phyloP scores from a whole-genome alignment of 495 filamentous ascomycete species.

The Xylaria flabelliformis region DNA sequence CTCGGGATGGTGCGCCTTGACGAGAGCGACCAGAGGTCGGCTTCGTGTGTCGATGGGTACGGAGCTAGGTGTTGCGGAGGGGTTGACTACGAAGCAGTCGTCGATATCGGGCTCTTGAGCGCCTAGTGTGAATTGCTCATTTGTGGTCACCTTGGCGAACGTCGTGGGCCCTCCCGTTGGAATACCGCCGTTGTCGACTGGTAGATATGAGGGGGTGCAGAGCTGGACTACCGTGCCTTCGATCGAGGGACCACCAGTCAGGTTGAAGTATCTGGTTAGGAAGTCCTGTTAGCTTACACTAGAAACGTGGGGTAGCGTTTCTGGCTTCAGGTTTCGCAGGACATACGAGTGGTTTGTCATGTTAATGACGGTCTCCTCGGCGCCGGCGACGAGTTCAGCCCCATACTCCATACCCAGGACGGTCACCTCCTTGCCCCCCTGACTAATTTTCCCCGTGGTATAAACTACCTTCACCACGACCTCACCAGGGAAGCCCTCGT shows the following conservation, averaged over 20 bases:
- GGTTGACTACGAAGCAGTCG: constrained; percentile 83
- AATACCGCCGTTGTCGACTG: constrained; percentile 72
- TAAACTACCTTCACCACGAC: constrained; percentile 83
- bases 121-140: constrained; percentile 72
- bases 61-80: constrained; percentile 47
- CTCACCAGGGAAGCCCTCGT: constrained; percentile 86
- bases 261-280: constrained; percentile 84
- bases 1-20: constrained; percentile 70
- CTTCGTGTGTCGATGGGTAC: constrained; percentile 80
- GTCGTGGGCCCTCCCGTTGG: constrained; percentile 63
- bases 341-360: constrained; percentile 93
- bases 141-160: constrained; percentile 66
- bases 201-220: constrained; percentile 73
- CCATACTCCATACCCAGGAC: constrained; percentile 88
- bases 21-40: constrained; percentile 66
- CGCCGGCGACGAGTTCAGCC: constrained; percentile 76
- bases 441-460: constrained; percentile 68
- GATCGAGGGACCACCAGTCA: constrained; percentile 70
- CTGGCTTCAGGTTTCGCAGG: background rate
- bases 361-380: constrained; percentile 85
- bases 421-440: constrained; percentile 63
- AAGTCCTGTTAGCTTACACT: constrained; percentile 20
- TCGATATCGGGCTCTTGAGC: constrained; percentile 76
- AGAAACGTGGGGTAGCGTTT: background rate
- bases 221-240: constrained; percentile 78